A percentile compares a stretch with the other conserved stretches of the same genome.
Conservation (phyloP, 352 stramenopile species). For the Aphanomyces astaci region DNA sequence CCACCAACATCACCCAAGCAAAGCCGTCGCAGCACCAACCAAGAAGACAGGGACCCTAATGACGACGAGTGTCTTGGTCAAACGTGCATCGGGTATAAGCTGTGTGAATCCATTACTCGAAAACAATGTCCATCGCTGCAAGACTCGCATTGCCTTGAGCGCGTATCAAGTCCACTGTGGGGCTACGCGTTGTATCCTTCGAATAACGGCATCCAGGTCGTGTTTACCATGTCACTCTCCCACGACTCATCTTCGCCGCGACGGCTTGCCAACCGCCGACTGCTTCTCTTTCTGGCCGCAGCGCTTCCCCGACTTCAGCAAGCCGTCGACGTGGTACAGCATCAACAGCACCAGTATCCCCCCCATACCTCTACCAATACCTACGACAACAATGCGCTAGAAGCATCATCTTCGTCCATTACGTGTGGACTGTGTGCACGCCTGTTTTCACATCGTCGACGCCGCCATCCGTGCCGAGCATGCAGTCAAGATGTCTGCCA, state of each 20-base stretch:
- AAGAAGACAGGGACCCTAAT: conserved; percentile 20
- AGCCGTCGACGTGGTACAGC: conserved; percentile 28
- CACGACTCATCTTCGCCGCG: conserved; percentile 23
- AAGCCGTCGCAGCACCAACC: conserved; percentile 9
- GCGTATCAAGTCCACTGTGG: conserved; percentile 46
- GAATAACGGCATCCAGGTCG: conserved; percentile 58
- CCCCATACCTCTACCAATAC: conserved; percentile 29
- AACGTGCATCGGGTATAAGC: conserved; percentile 44
- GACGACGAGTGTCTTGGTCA: background rate
- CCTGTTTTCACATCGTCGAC: conserved; percentile 57
- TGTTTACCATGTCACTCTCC: conserved; percentile 62
- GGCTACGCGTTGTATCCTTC: conserved; percentile 67
- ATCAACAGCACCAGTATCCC: conserved; percentile 45
- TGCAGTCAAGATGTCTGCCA: conserved; percentile 72
- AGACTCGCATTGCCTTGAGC: conserved; percentile 51
- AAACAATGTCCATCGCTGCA: conserved; percentile 56
- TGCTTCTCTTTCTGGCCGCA: conserved; percentile 7
- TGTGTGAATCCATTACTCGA: conserved; percentile 60
- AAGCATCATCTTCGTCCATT: conserved; percentile 26
- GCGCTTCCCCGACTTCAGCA: conserved; percentile 30
- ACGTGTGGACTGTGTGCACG: conserved; percentile 59
- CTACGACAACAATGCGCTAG: conserved; percentile 42
- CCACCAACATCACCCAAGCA: conserved; percentile 38
- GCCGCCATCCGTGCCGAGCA: conserved; percentile 65
- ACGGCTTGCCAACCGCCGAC: conserved; percentile 21